Evolutionary conservation across 2,329 filamentous ascomycete genomes (phyloP), one percentile per base, ranked within the genome.

Genomic region (Penicillium sp.): DNA sequence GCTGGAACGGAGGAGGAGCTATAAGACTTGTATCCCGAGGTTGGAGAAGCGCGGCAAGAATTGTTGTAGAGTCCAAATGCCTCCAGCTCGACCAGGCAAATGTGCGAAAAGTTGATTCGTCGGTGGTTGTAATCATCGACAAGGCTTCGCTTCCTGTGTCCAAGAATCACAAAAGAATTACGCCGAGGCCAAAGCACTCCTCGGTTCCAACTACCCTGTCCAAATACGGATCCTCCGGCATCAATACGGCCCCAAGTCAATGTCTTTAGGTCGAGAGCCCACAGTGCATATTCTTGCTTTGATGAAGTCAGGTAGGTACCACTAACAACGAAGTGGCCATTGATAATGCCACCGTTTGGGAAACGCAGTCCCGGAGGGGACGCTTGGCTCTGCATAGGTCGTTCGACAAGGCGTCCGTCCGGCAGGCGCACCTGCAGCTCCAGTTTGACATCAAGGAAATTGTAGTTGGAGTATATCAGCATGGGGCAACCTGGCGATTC

Each of bases 381-480:
- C 60, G 92, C 91, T 6, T 86, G 83, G 19, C 90, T 87, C 38
- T 73, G 73, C 93, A 99, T 97, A 27, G 89, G 85, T 75, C 90
- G 93, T 73, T 99, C 94, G 1, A 86, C 85, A 53, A 99, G 78
- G 0, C 86, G 87, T 31, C 94, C 93, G 72, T 97, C 93, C 1
- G 91, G 85, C 9, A 89, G 82, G 52, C 94, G 86, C 48, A 99
- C 86, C 74, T 97, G 94, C 38, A 99, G 80, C 75, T 99, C 94
- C 25, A 99, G 80, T 73, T 96, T 97, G 64, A 99, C 94, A 68
- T 99, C 93, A 55, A 99, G 76, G 70, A 99, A 99, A 75, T 99
- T 97, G 77, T 99, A 99, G 73, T 99, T 99, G 25, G 93, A 97
- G 75, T 99, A 99, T 45, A 99, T 96, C 61, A 99, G 83, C 92